Evolutionary conservation across 2,329 filamentous ascomycete species (phyloP), one percentile per base, ranked within the genome.

Genomic region (Macrophomina tecta): DNA sequence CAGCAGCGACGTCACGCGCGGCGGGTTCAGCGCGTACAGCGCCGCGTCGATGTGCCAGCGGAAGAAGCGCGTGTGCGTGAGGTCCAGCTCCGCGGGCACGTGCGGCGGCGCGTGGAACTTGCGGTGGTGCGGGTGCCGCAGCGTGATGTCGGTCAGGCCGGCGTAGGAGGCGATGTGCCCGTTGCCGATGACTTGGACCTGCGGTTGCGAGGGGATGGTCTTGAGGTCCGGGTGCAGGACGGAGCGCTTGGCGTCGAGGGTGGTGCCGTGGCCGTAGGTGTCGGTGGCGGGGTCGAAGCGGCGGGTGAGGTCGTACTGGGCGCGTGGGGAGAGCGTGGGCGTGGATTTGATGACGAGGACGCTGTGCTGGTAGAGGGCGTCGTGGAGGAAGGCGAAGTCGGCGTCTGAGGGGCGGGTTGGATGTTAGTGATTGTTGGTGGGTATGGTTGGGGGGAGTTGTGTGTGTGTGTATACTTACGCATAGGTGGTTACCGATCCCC

Each of bases 11-110:
- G 91, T 94, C 3, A 89, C 91, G 32, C 89, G 84, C 1, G 91
- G 90, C 3, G 91, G 90, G n/a, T 91, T 87, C 6, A 93, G 84
- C 18, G 86, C 89, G 74, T 93, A 93, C 5, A 93, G 81, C 1
- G 91, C 91, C 3, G 91, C 91, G 73, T 93, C 91, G 64, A 93
- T 93, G 76, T 93, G 91, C 91, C 91, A 93, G 68, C 91, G 83
- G 79, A 91, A 93, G 79, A 92, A 88, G 6, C 86, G 79, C 0
- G 86, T 88, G 70, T 81, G 82, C 12, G 85, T 82, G 5, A 85
- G 76, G 69, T 89, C 86, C n/a, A 88, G 82, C n/a, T 82, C 81
- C 1, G 89, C 80, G 0, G 90, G 84, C 69, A 94, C 86, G 23
- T 80, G 75, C 5, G 87, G 75, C 5, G 87, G 86, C 63, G 86